A percentile compares a stretch with the other conserved stretches of the same genome.
phyloP scores from a whole-genome alignment of 2,329 filamentous ascomycete species.

The Scedosporium apiospermum region DNA sequence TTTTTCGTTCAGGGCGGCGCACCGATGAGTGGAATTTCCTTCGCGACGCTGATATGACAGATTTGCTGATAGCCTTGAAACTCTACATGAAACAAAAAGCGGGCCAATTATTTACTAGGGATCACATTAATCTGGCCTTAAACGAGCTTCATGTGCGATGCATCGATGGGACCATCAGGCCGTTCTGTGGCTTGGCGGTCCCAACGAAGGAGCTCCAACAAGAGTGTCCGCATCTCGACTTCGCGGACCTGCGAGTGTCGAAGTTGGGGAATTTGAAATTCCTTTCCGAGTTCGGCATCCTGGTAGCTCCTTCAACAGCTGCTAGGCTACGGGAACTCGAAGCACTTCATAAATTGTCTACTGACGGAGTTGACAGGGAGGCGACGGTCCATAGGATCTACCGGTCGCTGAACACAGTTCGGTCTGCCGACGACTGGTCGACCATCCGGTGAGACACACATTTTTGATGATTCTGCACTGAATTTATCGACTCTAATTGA shows the following conservation, averaged over 20 bases:
- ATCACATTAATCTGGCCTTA: no score
- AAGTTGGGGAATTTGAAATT: slow-evolving; percentile 2
- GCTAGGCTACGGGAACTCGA: slow-evolving; percentile 5
- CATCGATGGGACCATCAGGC: background rate
- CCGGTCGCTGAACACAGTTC: background rate
- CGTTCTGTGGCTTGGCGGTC: background rate
- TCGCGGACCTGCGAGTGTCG: slow-evolving; percentile 1
- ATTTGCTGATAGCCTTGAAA: no score
- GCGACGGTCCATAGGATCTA: background rate
- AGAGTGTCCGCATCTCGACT: slow-evolving; percentile 8
- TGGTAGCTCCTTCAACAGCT: background rate
- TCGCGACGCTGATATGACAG: background rate
- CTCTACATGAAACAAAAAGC: no score
- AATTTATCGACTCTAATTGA: background rate
- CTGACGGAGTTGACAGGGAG: background rate
- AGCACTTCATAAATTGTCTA: background rate
- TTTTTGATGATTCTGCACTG: no score
- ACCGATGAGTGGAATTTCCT: background rate
- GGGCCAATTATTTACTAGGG: no score
- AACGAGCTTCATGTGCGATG: no score
- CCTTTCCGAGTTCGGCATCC: slow-evolving; percentile 4
- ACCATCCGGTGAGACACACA: background rate
- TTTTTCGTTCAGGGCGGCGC: background rate
- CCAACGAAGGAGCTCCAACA: slow-evolving; percentile 4
- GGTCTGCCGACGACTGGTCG: background rate